Conservation (phyloP, 1,139 yeast species). For the Blastobotrys indianensis region DNA sequence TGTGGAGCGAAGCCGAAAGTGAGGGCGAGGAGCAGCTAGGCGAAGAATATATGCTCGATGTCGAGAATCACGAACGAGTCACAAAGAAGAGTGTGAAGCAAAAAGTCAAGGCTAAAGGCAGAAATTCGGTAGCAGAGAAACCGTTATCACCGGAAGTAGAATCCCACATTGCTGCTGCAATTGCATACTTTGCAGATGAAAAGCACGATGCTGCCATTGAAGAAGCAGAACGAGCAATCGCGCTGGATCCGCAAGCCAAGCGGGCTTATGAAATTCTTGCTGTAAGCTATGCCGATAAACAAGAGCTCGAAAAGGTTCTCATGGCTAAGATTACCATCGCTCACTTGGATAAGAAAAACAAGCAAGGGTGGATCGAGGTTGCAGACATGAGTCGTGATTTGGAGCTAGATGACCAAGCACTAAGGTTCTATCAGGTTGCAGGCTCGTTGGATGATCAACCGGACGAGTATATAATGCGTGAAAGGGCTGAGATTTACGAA, state of each 20-base stretch:
- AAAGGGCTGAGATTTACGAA: constrained; percentile 60
- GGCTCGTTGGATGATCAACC: constrained; percentile 14
- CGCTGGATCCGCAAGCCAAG: constrained; percentile 68
- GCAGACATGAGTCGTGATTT: constrained; percentile 69
- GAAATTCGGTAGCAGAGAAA: constrained; percentile 10
- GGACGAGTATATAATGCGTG: constrained; percentile 18
- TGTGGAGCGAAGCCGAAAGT: constrained; percentile 2
- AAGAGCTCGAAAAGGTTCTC: constrained; percentile 65
- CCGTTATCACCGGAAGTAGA: constrained; percentile 20
- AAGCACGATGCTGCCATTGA: constrained; percentile 63
- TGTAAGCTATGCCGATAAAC: constrained; percentile 68
- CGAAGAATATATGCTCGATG: constrained; percentile 2
- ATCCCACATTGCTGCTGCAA: constrained; percentile 15
- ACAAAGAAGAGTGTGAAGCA: not conserved
- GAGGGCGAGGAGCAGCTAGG: constrained; percentile 1
- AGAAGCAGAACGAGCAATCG: constrained; percentile 66
- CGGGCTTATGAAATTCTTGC: constrained; percentile 84
- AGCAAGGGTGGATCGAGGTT: constrained; percentile 76
- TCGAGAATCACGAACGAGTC: constrained; percentile 6
- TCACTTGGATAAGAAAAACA: constrained; percentile 69
- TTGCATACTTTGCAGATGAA: constrained; percentile 14
- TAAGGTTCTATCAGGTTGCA: constrained; percentile 54
- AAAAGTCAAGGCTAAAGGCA: constrained; percentile 3
- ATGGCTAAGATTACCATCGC: constrained; percentile 83
- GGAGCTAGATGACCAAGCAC: constrained; percentile 74